Conservation (phyloP, 495 filamentous ascomycete genomes). For the Astrothelium macrocarpum region DNA sequence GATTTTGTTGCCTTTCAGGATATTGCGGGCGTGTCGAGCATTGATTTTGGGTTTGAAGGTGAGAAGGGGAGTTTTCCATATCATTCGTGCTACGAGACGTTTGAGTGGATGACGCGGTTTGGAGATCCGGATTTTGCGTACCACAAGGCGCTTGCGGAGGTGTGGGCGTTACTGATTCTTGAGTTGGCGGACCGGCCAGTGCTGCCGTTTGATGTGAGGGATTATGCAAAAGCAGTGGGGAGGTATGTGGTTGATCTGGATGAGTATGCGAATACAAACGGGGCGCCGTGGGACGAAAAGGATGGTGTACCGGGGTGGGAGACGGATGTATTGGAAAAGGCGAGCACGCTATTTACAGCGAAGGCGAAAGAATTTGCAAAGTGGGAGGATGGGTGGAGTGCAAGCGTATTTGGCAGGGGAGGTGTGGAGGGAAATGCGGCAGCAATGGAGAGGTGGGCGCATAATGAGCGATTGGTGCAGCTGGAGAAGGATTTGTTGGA, state of each 20-base stretch:
- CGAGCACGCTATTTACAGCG: slow-evolving; percentile 47
- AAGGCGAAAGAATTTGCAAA: slow-evolving; percentile 56
- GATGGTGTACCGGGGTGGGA: slow-evolving; percentile 41
- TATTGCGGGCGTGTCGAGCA: slow-evolving; percentile 79
- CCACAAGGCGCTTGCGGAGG: slow-evolving; percentile 67
- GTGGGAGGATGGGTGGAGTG: slow-evolving; percentile 68
- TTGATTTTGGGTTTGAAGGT: slow-evolving; percentile 76
- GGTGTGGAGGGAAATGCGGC: slow-evolving; percentile 62
- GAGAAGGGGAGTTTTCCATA: slow-evolving; percentile 51
- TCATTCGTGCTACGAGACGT: slow-evolving; percentile 81
- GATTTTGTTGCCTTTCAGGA: slow-evolving; percentile 91
- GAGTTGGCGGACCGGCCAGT: slow-evolving; percentile 73
- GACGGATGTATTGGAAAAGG: slow-evolving; percentile 49
- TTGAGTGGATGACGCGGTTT: slow-evolving; percentile 70
- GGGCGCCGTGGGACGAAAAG: slow-evolving; percentile 33
- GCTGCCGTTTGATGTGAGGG: slow-evolving; percentile 71
- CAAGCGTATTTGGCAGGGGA: slow-evolving; percentile 50
- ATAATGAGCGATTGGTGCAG: slow-evolving; percentile 48
- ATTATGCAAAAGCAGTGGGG: slow-evolving; percentile 56
- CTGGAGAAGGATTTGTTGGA: slow-evolving; percentile 84
- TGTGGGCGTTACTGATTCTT: slow-evolving; percentile 73
- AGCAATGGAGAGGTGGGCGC: slow-evolving; percentile 52
- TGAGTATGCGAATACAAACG: slow-evolving; percentile 50
- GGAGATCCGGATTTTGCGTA: slow-evolving; percentile 77
- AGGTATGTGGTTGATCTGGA: slow-evolving; percentile 58